Percentiles rank a stretch among this genome's conserved stretches.
Evolutionary conservation across 257 asterid genomes (phyloP).

Genomic region (Cordia subcordata): DNA sequence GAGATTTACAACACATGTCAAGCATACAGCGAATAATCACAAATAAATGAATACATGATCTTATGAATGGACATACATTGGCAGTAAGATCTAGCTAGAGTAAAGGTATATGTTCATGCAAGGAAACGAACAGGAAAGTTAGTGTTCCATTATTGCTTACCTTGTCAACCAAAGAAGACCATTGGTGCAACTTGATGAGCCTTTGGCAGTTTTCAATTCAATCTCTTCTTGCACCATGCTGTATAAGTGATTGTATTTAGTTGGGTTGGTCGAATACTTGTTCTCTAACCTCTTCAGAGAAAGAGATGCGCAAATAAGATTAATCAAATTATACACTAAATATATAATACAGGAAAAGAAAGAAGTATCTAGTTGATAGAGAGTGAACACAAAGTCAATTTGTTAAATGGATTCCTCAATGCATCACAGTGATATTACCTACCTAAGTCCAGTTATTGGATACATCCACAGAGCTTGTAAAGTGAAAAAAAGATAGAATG

Average conservation of each 20-base stretch:
- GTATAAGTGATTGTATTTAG: slow-evolving; percentile 62
- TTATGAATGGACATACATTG: no score
- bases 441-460: no score
- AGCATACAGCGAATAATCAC: no score
- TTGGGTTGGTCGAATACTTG: slow-evolving; percentile 65
- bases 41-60: no score
- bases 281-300: slow-evolving; percentile 72
- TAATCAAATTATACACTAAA: background rate
- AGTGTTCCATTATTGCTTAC: slow-evolving; percentile 28
- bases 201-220: slow-evolving; percentile 85
- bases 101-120: background rate
- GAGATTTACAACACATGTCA: background rate
- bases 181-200: slow-evolving; percentile 92
- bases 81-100: no score
- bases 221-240: slow-evolving; percentile 91
- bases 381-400: background rate
- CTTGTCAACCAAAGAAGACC: slow-evolving; percentile 99
- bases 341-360: background rate
- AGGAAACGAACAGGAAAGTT: slow-evolving; percentile 2
- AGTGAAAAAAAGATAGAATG: no score
- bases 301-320: slow-evolving; percentile 8
- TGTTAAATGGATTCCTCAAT: background rate
- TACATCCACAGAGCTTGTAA: no score
- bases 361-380: background rate
- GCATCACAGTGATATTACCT: no score